Percentiles rank a stretch among this genome's conserved stretches.
Conservation (phyloP, 2,329 filamentous ascomycete genomes). For the Paracorniculantispora psalliotae region DNA sequence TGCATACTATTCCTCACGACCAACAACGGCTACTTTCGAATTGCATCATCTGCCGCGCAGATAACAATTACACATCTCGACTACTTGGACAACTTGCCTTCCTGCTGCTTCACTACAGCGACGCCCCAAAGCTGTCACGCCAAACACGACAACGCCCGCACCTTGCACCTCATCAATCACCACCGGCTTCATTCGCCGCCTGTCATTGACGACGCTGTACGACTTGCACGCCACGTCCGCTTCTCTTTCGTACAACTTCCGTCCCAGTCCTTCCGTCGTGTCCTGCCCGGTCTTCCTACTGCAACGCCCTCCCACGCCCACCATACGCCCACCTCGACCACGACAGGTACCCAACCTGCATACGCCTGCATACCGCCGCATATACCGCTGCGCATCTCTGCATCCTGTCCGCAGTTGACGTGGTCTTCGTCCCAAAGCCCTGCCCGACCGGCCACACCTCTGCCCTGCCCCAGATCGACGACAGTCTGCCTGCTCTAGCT, state of each 20-base stretch:
- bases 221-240: not conserved
- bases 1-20: not conserved
- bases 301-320: constrained; percentile 9
- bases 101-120: constrained; percentile 1
- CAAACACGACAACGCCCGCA: not conserved
- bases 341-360: constrained; percentile 7
- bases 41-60: not conserved
- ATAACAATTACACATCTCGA: not conserved
- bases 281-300: constrained; percentile 2
- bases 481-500: constrained; percentile 6
- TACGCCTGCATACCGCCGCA: not conserved
- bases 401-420: constrained; percentile 5
- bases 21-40: not conserved
- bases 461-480: not conserved
- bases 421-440: constrained; percentile 6
- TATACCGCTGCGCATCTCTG: too few relatives aligned
- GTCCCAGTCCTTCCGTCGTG: constrained; percentile 6
- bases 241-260: too few relatives aligned
- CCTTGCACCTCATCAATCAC: not conserved
- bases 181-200: not conserved
- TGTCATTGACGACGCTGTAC: constrained; percentile 5
- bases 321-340: constrained; percentile 5
- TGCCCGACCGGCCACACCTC: not conserved
- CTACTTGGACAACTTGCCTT: not conserved
- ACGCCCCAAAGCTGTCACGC: constrained; percentile 7